These are phyloP conservation scores for Pyrus communis DNA, from an alignment of 306 rosid species.

Conservation along the genomic window DNA sequence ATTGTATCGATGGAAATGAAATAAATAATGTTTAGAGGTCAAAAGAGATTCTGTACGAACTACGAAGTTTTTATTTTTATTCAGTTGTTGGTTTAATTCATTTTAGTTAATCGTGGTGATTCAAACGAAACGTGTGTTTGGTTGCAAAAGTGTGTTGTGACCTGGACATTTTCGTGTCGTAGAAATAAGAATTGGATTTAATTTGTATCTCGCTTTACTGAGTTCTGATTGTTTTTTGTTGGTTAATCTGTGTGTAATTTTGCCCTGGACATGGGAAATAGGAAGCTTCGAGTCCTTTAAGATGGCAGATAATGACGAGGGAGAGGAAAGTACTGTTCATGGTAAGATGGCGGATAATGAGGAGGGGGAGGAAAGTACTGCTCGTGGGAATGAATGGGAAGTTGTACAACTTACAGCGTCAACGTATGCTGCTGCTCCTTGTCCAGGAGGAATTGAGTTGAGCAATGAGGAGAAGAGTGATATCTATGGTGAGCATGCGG, in stretches of 20 bases:
- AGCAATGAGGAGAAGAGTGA: slow-evolving; percentile 36
- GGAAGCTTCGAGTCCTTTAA: slow-evolving; percentile 6
- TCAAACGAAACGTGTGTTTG: neutral
- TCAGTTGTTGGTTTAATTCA: neutral
- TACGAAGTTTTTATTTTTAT: neutral
- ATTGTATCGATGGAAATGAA: neutral
- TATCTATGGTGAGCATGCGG: slow-evolving; percentile 40
- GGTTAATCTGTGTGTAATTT: neutral
- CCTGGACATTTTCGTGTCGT: neutral
- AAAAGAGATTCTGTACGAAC: neutral
- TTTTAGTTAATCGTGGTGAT: neutral
- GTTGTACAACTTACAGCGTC: slow-evolving; percentile 93
- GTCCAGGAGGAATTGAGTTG: slow-evolving; percentile 46
- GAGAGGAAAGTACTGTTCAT: slow-evolving; percentile 34
- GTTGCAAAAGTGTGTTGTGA: neutral
- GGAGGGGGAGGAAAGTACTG: slow-evolving; percentile 49
- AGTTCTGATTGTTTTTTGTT: neutral
- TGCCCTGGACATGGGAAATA: neutral
- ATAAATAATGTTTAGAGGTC: neutral
- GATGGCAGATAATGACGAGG: slow-evolving; percentile 75
- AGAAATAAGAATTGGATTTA: neutral
- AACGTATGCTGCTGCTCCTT: slow-evolving; percentile 86
- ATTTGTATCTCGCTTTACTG: neutral
- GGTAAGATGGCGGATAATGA: slow-evolving; percentile 20
- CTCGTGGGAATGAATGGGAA: slow-evolving; percentile 95